A percentile compares a stretch with the other conserved stretches of the same genome.
Evolutionary conservation across 2,329 filamentous ascomycete genomes (phyloP).

Genomic region (Tolypocladium ovalisporum): DNA sequence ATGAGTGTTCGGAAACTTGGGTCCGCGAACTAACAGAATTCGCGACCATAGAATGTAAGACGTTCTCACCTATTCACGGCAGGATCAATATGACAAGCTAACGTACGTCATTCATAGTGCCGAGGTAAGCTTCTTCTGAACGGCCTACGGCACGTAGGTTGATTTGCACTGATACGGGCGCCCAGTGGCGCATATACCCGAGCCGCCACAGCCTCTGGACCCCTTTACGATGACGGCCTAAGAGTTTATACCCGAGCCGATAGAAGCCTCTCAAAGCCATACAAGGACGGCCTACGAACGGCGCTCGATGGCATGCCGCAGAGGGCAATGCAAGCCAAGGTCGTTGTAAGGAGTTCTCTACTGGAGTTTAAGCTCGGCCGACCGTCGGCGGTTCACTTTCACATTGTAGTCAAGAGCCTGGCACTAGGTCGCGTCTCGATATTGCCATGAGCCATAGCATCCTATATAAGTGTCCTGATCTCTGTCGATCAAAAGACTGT

Average conservation of each 20-base stretch:
- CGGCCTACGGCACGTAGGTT: not conserved
- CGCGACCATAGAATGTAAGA: not conserved
- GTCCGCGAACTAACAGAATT: not conserved
- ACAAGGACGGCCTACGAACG: not conserved
- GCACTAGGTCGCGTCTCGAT: no score
- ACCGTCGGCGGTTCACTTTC: not conserved
- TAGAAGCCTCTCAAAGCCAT: no score
- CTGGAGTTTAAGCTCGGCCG: not conserved
- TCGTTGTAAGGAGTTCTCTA: not conserved
- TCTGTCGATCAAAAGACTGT: no score
- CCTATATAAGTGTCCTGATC: no score
- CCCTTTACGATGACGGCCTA: no score
- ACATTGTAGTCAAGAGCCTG: no score
- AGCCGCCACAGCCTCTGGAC: no score
- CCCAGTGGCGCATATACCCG: no score
- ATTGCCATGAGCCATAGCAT: no score
- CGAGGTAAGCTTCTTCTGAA: not conserved
- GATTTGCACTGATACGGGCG: not conserved
- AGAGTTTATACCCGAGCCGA: no score
- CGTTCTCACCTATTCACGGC: not conserved
- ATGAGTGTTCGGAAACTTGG: not conserved
- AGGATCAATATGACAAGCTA: not conserved
- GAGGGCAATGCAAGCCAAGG: not conserved
- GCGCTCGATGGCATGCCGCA: not conserved
- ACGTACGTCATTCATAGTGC: not conserved